Evolutionary conservation across 1,284 basidiomycete genomes (phyloP).

Genomic region (Moniliophthora roreri): DNA sequence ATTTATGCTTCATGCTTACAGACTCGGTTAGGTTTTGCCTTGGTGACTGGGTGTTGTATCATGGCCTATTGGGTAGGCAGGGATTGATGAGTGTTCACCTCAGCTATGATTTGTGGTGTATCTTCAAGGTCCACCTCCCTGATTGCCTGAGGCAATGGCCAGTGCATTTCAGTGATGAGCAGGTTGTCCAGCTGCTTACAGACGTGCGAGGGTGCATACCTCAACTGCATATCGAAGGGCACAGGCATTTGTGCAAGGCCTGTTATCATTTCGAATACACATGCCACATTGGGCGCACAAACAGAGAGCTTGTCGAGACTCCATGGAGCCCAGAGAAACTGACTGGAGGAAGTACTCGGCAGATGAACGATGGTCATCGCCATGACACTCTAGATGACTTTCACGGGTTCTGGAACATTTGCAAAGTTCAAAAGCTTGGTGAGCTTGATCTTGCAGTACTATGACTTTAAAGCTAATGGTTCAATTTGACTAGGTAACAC

Average conservation of each 20-base stretch:
- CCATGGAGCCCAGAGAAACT: slow-evolving; percentile 6
- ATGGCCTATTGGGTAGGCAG: neutral
- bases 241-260: neutral
- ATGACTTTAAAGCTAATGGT: no score
- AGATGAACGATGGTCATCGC: slow-evolving; percentile 13
- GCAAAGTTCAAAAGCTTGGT: slow-evolving; percentile 5
- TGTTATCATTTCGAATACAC: neutral
- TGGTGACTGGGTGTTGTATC: neutral
- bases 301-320: slow-evolving; percentile 3
- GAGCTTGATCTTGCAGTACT: neutral
- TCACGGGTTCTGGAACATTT: slow-evolving; percentile 7
- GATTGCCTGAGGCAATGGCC: neutral
- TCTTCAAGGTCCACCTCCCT: neutral
- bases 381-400: slow-evolving; percentile 10
- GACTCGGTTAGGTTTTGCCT: neutral
- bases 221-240: slow-evolving; percentile 5
- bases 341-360: slow-evolving; percentile 4
- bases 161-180: neutral
- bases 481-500: neutral
- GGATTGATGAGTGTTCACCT: neutral
- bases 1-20: no score
- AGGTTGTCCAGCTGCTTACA: neutral
- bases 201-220: neutral
- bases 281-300: neutral
- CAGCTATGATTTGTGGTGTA: slow-evolving; percentile 1